Evolutionary conservation across 202 grass and related monocot genomes (phyloP).

Genomic region (Schoenoplectus tabernaemontani): DNA sequence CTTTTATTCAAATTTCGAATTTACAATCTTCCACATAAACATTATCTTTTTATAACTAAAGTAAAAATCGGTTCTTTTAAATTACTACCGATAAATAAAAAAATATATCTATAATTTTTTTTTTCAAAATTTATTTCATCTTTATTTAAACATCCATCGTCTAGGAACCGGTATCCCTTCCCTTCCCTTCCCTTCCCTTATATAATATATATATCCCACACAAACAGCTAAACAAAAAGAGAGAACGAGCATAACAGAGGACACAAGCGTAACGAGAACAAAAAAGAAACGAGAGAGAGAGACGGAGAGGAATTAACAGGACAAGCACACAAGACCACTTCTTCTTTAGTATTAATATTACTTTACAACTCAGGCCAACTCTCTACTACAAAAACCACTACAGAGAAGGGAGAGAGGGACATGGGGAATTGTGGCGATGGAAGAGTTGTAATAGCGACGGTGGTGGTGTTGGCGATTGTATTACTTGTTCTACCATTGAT

Average conservation of each 20-base stretch:
- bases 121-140: no score
- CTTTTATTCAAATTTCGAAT: no score
- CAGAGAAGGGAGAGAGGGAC: neutral
- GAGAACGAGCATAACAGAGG: neutral
- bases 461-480: constrained; percentile 19
- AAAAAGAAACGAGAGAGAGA: neutral
- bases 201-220: neutral
- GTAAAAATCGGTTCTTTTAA: no score
- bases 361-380: neutral
- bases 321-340: neutral
- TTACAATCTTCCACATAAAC: no score
- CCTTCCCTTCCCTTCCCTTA: no score
- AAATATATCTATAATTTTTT: no score
- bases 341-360: neutral
- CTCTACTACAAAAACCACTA: neutral
- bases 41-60: no score
- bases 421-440: constrained; percentile 25
- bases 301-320: neutral
- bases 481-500: constrained; percentile 58
- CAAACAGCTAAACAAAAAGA: neutral
- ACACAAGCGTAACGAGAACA: neutral
- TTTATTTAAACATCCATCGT: no score
- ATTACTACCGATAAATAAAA: no score
- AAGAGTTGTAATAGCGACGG: neutral
- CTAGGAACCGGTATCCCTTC: no score